Evolutionary conservation across 371 early-diverging fungal species (phyloP).

Genomic region (Mucor indicus): DNA sequence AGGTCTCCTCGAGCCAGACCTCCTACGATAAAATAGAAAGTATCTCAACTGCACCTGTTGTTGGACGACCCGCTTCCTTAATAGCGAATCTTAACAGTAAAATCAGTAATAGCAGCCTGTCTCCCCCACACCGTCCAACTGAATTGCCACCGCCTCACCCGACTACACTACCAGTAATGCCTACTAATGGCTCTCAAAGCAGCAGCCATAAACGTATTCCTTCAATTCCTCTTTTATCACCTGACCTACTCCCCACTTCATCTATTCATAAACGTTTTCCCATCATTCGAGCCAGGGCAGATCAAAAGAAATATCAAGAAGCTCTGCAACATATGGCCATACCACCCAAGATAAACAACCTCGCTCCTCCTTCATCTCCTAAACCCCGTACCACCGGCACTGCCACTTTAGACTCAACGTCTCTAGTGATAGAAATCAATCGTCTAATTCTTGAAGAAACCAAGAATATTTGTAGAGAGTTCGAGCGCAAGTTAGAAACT

Average conservation of each 20-base stretch:
- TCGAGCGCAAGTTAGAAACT: slow-evolving; percentile 32
- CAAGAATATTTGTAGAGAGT: slow-evolving; percentile 41
- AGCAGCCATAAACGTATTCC: slow-evolving; percentile 19
- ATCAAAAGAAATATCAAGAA: no score
- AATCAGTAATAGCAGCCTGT: neutral
- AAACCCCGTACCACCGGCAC: slow-evolving; percentile 13
- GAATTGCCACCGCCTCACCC: slow-evolving; percentile 33
- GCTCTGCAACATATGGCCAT: neutral
- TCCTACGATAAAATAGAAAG: slow-evolving; percentile 39
- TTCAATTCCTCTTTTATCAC: slow-evolving; percentile 35
- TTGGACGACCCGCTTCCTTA: slow-evolving; percentile 39
- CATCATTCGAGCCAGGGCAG: no score
- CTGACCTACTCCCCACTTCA: slow-evolving; percentile 44
- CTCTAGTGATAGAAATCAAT: slow-evolving; percentile 38
- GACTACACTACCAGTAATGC: slow-evolving; percentile 20
- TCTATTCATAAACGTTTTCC: neutral
- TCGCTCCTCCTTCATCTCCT: neutral
- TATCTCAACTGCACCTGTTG: slow-evolving; percentile 36
- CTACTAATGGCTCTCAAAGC: neutral
- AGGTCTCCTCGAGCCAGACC: slow-evolving; percentile 37
- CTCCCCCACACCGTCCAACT: slow-evolving; percentile 31
- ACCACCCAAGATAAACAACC: neutral
- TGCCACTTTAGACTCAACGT: slow-evolving; percentile 2
- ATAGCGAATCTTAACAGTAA: slow-evolving; percentile 18
- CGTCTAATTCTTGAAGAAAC: slow-evolving; percentile 38